phyloP scores from a whole-genome alignment of 345 rosid species.

The Firmiana major region DNA sequence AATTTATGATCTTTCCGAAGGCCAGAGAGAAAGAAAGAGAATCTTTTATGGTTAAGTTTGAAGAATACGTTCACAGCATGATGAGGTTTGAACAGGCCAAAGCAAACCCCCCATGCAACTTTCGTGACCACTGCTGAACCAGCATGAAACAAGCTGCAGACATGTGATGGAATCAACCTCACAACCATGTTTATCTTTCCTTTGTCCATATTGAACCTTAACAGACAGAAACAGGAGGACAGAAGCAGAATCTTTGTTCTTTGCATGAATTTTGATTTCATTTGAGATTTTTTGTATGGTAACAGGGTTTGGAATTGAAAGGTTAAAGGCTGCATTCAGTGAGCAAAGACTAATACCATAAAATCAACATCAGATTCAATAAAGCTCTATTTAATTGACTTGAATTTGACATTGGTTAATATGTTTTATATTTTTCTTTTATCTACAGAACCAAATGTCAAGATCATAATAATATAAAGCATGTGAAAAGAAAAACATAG shows the following conservation, averaged over 20 bases:
- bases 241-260: neutral
- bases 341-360: neutral
- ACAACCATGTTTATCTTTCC: neutral
- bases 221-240: neutral
- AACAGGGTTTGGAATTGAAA: too few relatives aligned
- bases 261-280: neutral
- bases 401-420: constrained; percentile 8
- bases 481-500: neutral
- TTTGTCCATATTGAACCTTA: neutral
- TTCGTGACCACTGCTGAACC: constrained; percentile 13
- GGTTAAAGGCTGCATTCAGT: constrained; percentile 1
- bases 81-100: constrained; percentile 13
- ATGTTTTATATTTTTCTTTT: neutral
- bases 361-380: constrained; percentile 10
- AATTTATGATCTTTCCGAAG: too few relatives aligned
- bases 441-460: neutral
- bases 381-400: constrained; percentile 2
- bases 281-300: neutral
- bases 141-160: constrained; percentile 2
- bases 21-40: neutral
- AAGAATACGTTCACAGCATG: constrained; percentile 8
- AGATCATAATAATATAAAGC: neutral
- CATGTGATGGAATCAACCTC: constrained; percentile 17
- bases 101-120: constrained; percentile 13
- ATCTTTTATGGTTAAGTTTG: constrained; percentile 9